A percentile compares a stretch with the other conserved stretches of the same genome.
These are phyloP conservation scores for Fusarium piperis DNA, from an alignment of 2,329 filamentous ascomycete species.

Conservation along the genomic window DNA sequence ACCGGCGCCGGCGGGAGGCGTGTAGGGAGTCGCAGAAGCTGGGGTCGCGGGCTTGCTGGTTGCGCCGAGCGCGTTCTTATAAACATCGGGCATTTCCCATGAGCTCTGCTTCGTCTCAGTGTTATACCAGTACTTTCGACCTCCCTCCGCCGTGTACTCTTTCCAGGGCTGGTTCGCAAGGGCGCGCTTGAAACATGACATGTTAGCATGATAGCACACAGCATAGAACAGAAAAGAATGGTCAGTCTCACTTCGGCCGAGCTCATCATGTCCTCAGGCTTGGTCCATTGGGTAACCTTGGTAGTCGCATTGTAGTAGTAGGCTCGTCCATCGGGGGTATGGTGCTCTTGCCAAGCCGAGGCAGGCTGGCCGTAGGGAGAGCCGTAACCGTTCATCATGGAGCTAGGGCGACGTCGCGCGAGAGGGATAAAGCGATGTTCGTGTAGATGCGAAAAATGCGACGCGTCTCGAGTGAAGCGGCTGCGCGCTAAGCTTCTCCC, in stretches of 20 bases:
- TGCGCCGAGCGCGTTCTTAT: constrained; percentile 77
- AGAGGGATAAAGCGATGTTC: not conserved
- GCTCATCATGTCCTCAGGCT: constrained; percentile 89
- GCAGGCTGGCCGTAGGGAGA: constrained; percentile 60
- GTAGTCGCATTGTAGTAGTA: constrained; percentile 93
- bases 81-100: constrained; percentile 91
- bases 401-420: not conserved
- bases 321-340: constrained; percentile 80
- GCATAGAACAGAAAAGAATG: not conserved
- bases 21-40: constrained; percentile 53
- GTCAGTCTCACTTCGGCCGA: constrained; percentile 73
- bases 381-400: constrained; percentile 67
- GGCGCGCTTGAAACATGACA: constrained; percentile 70
- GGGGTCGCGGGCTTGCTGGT: constrained; percentile 57
- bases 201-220: constrained; percentile 17
- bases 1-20: constrained; percentile 45
- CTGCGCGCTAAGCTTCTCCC: constrained; percentile 1
- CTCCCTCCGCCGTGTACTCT: constrained; percentile 87
- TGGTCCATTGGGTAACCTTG: constrained; percentile 92
- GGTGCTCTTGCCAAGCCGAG: constrained; percentile 81
- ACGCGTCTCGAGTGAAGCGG: constrained; percentile 2
- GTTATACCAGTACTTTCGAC: constrained; percentile 95
- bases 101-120: constrained; percentile 90
- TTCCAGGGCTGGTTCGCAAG: constrained; percentile 89
- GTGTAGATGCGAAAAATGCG: constrained; percentile 5